These are phyloP conservation scores for Cryptococcus neoformans DNA, from an alignment of 1,284 basidiomycete genomes.

Conservation along the genomic window DNA sequence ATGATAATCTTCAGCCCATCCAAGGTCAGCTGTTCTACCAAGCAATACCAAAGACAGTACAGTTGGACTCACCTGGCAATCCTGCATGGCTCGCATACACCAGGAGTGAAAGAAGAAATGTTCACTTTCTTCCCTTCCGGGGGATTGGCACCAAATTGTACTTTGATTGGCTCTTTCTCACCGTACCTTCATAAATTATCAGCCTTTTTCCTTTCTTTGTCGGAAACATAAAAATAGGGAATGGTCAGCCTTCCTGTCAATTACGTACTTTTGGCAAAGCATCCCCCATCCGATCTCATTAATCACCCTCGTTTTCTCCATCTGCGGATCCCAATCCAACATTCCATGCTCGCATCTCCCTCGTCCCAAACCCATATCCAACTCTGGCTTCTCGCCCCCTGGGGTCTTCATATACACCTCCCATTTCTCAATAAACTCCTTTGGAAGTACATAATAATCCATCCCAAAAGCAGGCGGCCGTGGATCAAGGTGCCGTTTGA, in stretches of 20 bases:
- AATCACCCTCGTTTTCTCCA: constrained; percentile 17
- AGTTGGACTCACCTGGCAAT: constrained; percentile 6
- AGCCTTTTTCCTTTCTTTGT: not conserved
- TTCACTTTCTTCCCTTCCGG: constrained; percentile 7
- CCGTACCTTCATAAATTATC: constrained; percentile 17
- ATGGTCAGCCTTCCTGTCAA: not conserved
- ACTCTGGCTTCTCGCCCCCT: constrained; percentile 3
- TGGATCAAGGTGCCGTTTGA: constrained; percentile 12
- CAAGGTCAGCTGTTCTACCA: too few species aligned
- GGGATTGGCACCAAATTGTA: constrained; percentile 11
- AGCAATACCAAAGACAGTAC: too few species aligned
- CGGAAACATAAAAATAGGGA: not conserved
- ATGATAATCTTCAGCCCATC: not conserved
- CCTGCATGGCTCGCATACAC: constrained; percentile 18
- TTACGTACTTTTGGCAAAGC: constrained; percentile 24
- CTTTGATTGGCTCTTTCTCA: constrained; percentile 14
- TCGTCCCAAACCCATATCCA: constrained; percentile 13
- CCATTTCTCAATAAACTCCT: constrained; percentile 23
- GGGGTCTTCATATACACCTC: constrained; percentile 12
- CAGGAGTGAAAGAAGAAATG: constrained; percentile 2
- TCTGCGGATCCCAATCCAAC: constrained; percentile 34
- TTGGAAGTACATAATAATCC: constrained; percentile 28
- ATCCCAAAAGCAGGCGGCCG: constrained; percentile 9
- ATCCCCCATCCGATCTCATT: constrained; percentile 22
- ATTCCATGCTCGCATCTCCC: constrained; percentile 32